A percentile compares a stretch with the other conserved stretches of the same genome.
These are phyloP conservation scores for Pleoardoris graminearum DNA, from an alignment of 2,329 filamentous ascomycete species.

Conservation along the genomic window DNA sequence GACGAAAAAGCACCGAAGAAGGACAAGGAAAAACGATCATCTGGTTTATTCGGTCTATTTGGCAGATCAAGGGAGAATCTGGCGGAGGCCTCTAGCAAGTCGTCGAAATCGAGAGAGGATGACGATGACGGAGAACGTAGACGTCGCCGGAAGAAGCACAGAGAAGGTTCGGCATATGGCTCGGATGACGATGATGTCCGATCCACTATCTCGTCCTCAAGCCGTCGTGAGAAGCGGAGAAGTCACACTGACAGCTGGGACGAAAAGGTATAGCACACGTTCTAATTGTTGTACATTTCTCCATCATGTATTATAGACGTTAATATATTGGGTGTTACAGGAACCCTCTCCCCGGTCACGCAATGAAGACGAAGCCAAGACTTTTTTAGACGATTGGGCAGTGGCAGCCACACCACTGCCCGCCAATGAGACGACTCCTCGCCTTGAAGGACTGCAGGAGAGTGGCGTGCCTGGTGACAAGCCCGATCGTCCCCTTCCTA, in stretches of 20 bases:
- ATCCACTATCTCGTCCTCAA: conserved; percentile 40
- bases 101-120: conserved; percentile 40
- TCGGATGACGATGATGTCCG: conserved; percentile 45
- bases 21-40: conserved; percentile 50
- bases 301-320: conserved; percentile 17
- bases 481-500: conserved; percentile 35
- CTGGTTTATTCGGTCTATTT: conserved; percentile 52
- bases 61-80: conserved; percentile 50
- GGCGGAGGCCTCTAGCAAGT: conserved; percentile 38
- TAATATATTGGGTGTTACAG: conserved; percentile 26
- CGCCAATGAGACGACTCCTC: conserved; percentile 39
- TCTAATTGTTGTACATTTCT: conserved; percentile 31
- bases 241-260: conserved; percentile 42
- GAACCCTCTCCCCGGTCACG: conserved; percentile 36
- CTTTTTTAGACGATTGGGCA: conserved; percentile 69
- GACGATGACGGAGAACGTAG: conserved; percentile 49
- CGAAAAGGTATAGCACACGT: conserved; percentile 45
- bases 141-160: conserved; percentile 51
- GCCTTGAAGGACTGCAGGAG: conserved; percentile 22
- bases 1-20: conserved; percentile 43
- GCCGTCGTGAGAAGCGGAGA: conserved; percentile 48
- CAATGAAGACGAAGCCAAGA: conserved; percentile 48
- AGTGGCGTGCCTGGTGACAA: conserved; percentile 40
- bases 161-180: conserved; percentile 45
- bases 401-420: conserved; percentile 57